Base-by-base conservation (phyloP, 148 eudicot species). In the Simmondsia chinensis region DNA sequence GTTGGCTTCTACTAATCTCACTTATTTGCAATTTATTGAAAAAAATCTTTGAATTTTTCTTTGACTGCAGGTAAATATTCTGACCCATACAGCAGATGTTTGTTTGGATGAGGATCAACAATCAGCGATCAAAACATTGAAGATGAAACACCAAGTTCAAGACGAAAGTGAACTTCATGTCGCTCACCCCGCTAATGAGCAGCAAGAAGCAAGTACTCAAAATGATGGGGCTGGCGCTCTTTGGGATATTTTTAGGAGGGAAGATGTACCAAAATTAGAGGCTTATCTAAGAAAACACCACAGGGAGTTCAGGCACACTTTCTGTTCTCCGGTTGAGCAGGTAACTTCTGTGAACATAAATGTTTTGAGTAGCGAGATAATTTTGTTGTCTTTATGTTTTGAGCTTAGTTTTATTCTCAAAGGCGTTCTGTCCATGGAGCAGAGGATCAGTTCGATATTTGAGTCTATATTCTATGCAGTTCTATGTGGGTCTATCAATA, bases 191-290 rank as follows among this genome's bases (percentile, higher is more conserved):
- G 39, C 19, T 13, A 7, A 40, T 12, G 28, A 54, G 39, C 50
- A 56, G 24, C 47, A 49, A 20, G 20, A 35, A 26, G 10, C 46
- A 38, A 12, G 34, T 54, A 8, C 24, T 60, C 5, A 50, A 21
- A 28, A 30, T 10, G 65, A 54, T 41, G 52, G 55, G 23, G 81
- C 73, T 23, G 78, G 82, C 48, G 95, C 99, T 26, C 57, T 91
- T 3, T 91, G 99, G 99, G 99, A 91, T 60, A 91, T 91, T 18
- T 85, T 91, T 43, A 57, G 83, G 39, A 68, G 99, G 50, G 81
- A 85, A 64, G 97, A 89, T 59, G 84, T 83, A 24, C 82, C 91
- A 0, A 68, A 66, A 20, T 32, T 69, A 27, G 69, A 62, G 35
- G 55, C 54, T 19, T 69, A 69, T 46, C 30, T 69, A 19, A 36